Base-by-base conservation (phyloP, 495 filamentous ascomycete species). In the Podospora bellae-mahoneyi region DNA sequence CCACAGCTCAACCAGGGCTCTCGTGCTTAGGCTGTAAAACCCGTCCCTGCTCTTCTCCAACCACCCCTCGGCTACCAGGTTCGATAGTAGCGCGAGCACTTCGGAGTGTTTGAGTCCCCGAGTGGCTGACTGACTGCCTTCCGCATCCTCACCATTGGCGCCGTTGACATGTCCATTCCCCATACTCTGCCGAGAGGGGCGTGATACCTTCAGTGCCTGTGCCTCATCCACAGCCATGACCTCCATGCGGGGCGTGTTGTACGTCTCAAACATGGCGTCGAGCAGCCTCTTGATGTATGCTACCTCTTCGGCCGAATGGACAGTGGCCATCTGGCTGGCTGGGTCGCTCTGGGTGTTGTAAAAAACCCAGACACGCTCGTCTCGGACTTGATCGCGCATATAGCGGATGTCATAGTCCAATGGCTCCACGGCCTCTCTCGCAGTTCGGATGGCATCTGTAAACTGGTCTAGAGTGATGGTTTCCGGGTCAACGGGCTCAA, bases 331-430 rank as follows among this genome's bases (percentile, higher is more conserved):
- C 75, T 97, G 94, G 1, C 91, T 95, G 13, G 92, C 74, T 0
- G 89, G 80, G 77, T 98, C 95, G 68, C 88, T 91, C 26, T 89
- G 91, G 2, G 90, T 92, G 77, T 99, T 99, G n/a, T 97, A 88
- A 10, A 97, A 84, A 1, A 91, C 91, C 73, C 87, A 97, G 0
- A 84, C 78, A 9, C 84, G 81, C 73, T 86, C 80, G 20, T 74
- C 74, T 10, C 72, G 77, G 6, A 71, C 26, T 76, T 97, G 93
- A 67, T 89, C 87, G 19, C 85, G 79, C 16, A 86, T 85, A 75
- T 84, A 88, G 63, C 91, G 86, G 72, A 97, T 95, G 78, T 97
- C 94, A 61, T 92, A 86, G 77, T 99, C 96, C 74, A 94, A 91
- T 26, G 86, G 83, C 5, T 90, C 90, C 59, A 97, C 84, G 28